Evolutionary conservation across 179 eudicot species (phyloP).

Genomic region (Amaranthus tricolor): DNA sequence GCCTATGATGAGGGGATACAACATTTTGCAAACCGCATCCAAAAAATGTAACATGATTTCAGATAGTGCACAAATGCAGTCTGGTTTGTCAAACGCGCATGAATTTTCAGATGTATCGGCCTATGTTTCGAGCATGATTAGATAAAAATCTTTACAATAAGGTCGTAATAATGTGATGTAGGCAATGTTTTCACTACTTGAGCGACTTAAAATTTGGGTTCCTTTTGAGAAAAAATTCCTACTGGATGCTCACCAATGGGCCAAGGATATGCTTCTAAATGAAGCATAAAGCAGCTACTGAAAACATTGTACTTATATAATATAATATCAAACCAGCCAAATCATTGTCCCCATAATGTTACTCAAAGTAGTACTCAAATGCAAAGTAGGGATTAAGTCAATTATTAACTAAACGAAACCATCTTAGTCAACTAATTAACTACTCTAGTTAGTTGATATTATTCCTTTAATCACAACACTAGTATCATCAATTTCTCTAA

Average conservation of each 20-base stretch:
- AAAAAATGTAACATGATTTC: not conserved
- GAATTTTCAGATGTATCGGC: no score
- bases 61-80: no score
- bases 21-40: not conserved
- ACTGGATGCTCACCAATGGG: not conserved
- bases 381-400: not conserved
- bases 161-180: no score
- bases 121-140: no score
- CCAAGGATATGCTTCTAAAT: not conserved
- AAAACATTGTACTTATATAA: not conserved
- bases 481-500: not conserved
- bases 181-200: not conserved
- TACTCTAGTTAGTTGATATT: not conserved
- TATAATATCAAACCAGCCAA: not conserved
- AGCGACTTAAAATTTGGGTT: not conserved
- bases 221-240: not conserved
- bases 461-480: not conserved
- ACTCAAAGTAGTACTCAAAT: conserved; percentile 14
- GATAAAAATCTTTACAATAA: no score
- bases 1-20: not conserved
- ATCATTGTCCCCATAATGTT: conserved; percentile 17
- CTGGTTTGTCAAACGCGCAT: no score
- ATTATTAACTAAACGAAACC: not conserved
- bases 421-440: conserved; percentile 9
- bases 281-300: not conserved